Evolutionary conservation across 176 grass and related monocot species (phyloP), one percentile per base, ranked within the genome.

Genomic region (Triticum timopheevii): DNA sequence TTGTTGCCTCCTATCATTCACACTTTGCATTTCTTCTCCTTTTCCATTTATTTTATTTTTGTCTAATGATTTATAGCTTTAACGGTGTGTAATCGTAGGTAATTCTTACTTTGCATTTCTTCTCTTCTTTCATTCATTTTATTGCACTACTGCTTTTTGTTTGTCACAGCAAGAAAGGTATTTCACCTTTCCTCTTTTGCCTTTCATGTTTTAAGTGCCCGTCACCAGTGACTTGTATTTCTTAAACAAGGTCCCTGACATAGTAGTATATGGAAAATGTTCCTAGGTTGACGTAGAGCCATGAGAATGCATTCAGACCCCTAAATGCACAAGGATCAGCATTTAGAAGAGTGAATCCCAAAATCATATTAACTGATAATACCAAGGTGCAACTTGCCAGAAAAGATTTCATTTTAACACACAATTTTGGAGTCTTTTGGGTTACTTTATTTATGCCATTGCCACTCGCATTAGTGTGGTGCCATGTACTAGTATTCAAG

Each of bases 101-200:
- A 69, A 69, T 72, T 5, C 24, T 56, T 70, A 42, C 4, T 66
- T 16, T 61, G 70, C 10, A 61, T 86, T 42, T 22, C 13, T n/a
- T 81, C 73, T 31, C 44, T 16, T 27, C 10, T 52, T 49, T 52
- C 28, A 31, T 47, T 20, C 25, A 8, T 76, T 49, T 75, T 30
- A 20, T 52, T 52, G 73, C 44, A 52, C 73, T 52, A 52, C 16
- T 77, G 20, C 25, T 39, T 81, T 59, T 86, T 77, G 25, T 70
- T 52, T 78, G 12, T 86, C 54, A 25, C 27, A 23, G 2, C 35
- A 82, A 52, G 47, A 86, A 90, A 90, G 56, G 65, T 7, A 66
- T 87, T 56, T 79, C 31, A 44, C 35, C 50, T 79, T 83, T 90
- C 24, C 61, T 77, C 82, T 90, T 90, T 76, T 27, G 16, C 10